phyloP scores from a whole-genome alignment of 1,284 basidiomycete genomes.

The Coriolopsis trogii region DNA sequence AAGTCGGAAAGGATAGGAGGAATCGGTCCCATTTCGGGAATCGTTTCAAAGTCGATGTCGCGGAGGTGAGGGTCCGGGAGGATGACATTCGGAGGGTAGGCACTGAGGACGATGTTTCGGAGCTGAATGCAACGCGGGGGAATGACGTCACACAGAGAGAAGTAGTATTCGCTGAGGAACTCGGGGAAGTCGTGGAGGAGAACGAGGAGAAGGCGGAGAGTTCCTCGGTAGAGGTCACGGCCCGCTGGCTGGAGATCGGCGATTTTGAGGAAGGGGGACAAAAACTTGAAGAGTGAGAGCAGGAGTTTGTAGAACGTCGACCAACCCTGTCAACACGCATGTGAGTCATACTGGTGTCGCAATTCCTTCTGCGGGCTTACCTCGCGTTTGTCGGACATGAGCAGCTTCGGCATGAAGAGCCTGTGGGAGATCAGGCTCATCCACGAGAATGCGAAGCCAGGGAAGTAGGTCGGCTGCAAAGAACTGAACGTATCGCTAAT shows the following conservation, averaged over 20 bases:
- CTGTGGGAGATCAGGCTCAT: constrained; percentile 95
- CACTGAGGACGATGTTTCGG: constrained; percentile 94
- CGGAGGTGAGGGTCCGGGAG: constrained; percentile 90
- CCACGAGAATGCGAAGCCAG: constrained; percentile 98
- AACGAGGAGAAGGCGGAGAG: constrained; percentile 89
- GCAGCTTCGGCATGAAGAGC: constrained; percentile 95
- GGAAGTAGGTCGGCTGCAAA: constrained; percentile 95
- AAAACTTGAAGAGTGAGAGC: constrained; percentile 91
- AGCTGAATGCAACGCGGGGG: constrained; percentile 95
- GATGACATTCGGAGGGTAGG: constrained; percentile 87
- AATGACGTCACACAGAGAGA: constrained; percentile 92
- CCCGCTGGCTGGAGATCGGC: constrained; percentile 82
- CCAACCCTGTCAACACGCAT: constrained; percentile 69
- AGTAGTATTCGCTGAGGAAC: constrained; percentile 96
- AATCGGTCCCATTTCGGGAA: constrained; percentile 88
- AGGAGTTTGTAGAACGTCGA: constrained; percentile 94
- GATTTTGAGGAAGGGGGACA: constrained; percentile 88
- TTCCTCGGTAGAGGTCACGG: constrained; percentile 92
- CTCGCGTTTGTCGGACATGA: constrained; percentile 83
- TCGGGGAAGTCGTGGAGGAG: constrained; percentile 99
- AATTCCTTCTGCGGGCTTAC: constrained; percentile 39
- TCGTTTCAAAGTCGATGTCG: constrained; percentile 68
- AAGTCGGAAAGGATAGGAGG: constrained; percentile 93
- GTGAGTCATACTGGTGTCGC: neutral
- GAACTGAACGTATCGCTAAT: constrained; percentile 93